Conservation (phyloP, 495 filamentous ascomycete species). For the Aspergillus ostianus region DNA sequence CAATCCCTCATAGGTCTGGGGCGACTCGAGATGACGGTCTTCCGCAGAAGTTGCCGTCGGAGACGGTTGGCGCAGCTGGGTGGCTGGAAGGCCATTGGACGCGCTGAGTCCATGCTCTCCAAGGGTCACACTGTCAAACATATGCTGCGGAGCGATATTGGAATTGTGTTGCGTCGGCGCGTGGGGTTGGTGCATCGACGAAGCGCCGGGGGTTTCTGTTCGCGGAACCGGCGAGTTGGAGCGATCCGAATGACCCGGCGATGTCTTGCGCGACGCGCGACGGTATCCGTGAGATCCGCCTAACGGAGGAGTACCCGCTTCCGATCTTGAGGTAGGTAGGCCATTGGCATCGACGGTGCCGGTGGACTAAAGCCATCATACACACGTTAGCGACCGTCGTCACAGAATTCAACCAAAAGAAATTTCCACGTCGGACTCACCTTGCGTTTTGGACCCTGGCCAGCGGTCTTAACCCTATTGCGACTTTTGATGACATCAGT, state of each 20-base stretch:
- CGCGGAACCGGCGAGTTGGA: constrained; percentile 85
- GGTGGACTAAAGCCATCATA: constrained; percentile 39
- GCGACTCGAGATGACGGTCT: constrained; percentile 71
- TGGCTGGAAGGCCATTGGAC: constrained; percentile 52
- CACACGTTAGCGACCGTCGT: constrained; percentile 33
- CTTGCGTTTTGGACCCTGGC: constrained; percentile 85
- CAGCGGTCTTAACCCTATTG: constrained; percentile 92
- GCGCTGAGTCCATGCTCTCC: constrained; percentile 62
- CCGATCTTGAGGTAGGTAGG: constrained; percentile 54
- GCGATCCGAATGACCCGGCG: constrained; percentile 71
- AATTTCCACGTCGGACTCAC: constrained; percentile 47
- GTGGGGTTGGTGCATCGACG: constrained; percentile 45
- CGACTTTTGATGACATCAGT: constrained; percentile 99
- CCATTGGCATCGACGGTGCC: constrained; percentile 56
- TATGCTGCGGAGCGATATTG: constrained; percentile 72
- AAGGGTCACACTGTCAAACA: constrained; percentile 73
- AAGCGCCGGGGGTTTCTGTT: constrained; percentile 74
- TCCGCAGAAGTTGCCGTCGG: constrained; percentile 68
- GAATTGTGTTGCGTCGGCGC: constrained; percentile 53
- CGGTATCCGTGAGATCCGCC: constrained; percentile 52
- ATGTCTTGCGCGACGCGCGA: constrained; percentile 67
- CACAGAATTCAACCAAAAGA: constrained; percentile 18
- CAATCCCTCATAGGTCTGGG: constrained; percentile 77
- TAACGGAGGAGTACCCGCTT: constrained; percentile 53
- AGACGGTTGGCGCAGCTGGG: constrained; percentile 60